A percentile compares a stretch with the other conserved stretches of the same genome.
phyloP scores from a whole-genome alignment of 2,329 filamentous ascomycete genomes.

The Esteya vermicola region DNA sequence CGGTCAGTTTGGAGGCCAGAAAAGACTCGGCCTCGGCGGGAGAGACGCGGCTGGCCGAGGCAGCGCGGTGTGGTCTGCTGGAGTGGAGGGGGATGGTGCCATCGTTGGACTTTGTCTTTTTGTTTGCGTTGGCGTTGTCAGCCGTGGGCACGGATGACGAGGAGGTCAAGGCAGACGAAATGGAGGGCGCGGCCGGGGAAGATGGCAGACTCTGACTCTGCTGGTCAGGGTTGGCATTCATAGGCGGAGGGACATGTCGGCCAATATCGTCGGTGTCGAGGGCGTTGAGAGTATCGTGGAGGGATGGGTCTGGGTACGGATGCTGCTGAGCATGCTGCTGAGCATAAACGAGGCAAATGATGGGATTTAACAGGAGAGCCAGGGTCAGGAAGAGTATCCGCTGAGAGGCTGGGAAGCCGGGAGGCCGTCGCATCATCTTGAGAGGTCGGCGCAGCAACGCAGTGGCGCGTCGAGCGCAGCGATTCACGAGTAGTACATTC shows the following conservation, averaged over 20 bases:
- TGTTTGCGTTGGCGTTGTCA: neutral
- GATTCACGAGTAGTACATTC: neutral
- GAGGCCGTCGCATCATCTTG: conserved; percentile 51
- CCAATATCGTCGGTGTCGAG: neutral
- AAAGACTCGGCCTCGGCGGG: conserved; percentile 14
- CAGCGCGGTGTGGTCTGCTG: conserved; percentile 2
- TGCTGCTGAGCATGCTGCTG: conserved; percentile 43
- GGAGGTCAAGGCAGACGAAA: no score
- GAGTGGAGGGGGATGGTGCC: no score
- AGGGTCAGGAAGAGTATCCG: conserved; percentile 38
- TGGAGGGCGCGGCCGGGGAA: no score
- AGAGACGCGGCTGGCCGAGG: conserved; percentile 9
- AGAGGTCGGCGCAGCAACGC: conserved; percentile 13
- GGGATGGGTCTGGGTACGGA: conserved; percentile 6
- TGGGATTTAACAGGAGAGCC: conserved; percentile 43
- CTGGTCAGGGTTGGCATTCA: no score
- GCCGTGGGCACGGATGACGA: no score
- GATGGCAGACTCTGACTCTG: no score
- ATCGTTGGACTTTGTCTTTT: neutral
- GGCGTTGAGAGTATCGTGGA: no score
- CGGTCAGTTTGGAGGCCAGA: conserved; percentile 11
- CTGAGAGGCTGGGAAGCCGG: conserved; percentile 36
- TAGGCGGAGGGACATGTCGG: no score
- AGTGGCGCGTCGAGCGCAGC: conserved; percentile 1
- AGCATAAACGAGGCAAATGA: conserved; percentile 41